Conservation (phyloP, 2,329 filamentous ascomycete species). For the Fusarium metavorans region DNA sequence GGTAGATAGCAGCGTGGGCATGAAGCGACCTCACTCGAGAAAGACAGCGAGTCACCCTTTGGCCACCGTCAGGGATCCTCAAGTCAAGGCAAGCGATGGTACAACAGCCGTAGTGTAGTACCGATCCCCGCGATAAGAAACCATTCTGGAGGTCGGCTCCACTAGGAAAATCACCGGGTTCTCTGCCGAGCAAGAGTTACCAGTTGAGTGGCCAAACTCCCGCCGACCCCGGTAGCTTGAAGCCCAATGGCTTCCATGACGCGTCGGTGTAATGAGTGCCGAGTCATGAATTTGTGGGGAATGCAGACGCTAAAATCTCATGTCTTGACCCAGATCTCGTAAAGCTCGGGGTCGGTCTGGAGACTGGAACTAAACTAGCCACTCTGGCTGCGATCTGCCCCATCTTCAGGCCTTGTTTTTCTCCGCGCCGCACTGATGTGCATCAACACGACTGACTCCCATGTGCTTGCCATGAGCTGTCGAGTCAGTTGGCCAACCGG, state of each 20-base stretch:
- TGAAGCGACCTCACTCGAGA: neutral
- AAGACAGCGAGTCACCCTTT: neutral
- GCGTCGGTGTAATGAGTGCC: neutral
- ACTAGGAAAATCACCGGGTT: neutral
- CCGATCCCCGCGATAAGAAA: neutral
- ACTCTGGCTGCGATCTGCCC: neutral
- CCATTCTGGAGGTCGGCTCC: neutral
- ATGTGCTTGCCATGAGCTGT: neutral
- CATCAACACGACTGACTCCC: neutral
- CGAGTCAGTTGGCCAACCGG: neutral
- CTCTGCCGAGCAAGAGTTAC: neutral
- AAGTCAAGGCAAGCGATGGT: neutral
- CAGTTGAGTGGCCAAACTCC: neutral
- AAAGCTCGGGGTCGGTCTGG: neutral
- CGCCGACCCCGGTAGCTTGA: neutral
- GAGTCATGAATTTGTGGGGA: conserved; percentile 3
- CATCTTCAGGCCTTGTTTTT: neutral
- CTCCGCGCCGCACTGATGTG: neutral
- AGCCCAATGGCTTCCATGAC: neutral
- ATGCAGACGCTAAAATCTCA: neutral
- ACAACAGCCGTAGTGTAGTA: neutral
- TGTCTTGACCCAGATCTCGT: neutral
- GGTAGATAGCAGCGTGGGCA: neutral
- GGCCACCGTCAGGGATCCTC: neutral
- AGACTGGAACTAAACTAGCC: neutral